Percentiles rank a stretch among this genome's conserved stretches.
These are phyloP conservation scores for Auriscalpium microsporum DNA, from an alignment of 768 basidiomycete genomes.

Conservation along the genomic window DNA sequence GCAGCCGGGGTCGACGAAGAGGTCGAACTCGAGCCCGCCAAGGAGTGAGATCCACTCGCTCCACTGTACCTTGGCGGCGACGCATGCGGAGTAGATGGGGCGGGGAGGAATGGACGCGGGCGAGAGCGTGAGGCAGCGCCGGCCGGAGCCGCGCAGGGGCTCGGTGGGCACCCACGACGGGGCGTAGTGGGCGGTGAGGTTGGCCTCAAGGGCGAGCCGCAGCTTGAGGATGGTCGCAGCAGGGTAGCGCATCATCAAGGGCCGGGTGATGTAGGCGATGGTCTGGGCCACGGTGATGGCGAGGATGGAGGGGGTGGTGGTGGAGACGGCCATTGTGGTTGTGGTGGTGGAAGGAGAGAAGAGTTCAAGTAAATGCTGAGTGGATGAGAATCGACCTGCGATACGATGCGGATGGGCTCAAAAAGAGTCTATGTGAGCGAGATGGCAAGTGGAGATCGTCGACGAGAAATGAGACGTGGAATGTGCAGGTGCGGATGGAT, in stretches of 20 bases:
- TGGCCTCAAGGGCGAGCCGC: constrained; percentile 62
- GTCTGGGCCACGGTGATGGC: constrained; percentile 65
- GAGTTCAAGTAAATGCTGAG: constrained; percentile 3
- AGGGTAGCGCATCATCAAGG: constrained; percentile 50
- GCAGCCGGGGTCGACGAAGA: constrained; percentile 75
- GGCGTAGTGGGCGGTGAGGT: constrained; percentile 62
- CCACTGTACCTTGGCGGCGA: constrained; percentile 66
- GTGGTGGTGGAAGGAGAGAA: constrained; percentile 6
- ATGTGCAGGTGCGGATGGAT: constrained; percentile 19
- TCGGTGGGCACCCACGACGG: constrained; percentile 57
- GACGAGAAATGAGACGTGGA: constrained; percentile 15
- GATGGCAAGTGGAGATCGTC: constrained; percentile 8
- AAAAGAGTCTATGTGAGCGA: constrained; percentile 25
- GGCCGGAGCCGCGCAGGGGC: constrained; percentile 60
- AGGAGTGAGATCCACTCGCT: constrained; percentile 69
- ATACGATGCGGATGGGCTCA: constrained; percentile 33
- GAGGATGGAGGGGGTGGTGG: constrained; percentile 39
- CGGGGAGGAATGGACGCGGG: constrained; percentile 63
- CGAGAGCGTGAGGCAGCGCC: constrained; percentile 68
- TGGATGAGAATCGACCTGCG: constrained; percentile 53
- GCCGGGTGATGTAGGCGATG: constrained; percentile 63
- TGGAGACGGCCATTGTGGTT: constrained; percentile 21
- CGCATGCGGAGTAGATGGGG: constrained; percentile 61
- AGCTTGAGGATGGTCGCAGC: constrained; percentile 58
- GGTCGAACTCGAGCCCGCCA: constrained; percentile 64